Evolutionary conservation across 106 monocot species (phyloP).

Genomic region (Gastrodia elata): DNA sequence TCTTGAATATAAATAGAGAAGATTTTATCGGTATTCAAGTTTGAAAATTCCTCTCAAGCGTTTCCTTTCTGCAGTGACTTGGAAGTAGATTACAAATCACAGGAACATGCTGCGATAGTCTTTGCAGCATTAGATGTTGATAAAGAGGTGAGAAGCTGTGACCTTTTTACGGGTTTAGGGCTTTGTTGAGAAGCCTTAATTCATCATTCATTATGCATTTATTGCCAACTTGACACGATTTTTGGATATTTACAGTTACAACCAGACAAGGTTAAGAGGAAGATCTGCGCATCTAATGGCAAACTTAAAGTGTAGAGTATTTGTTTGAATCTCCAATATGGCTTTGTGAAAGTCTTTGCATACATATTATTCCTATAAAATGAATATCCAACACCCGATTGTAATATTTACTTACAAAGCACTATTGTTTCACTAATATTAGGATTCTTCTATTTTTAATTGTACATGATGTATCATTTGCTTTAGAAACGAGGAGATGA

Average conservation of each 20-base stretch:
- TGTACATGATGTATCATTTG: too few relatives aligned
- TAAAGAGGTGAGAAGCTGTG: constrained; percentile 54
- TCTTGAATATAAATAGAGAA: too few relatives aligned
- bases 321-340: constrained; percentile 1
- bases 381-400: too few relatives aligned
- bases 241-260: constrained; percentile 54
- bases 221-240: not conserved
- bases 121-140: constrained; percentile 71
- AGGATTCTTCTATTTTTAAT: too few relatives aligned
- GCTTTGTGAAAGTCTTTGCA: too few relatives aligned
- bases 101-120: constrained; percentile 65
- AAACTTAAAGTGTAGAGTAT: constrained; percentile 72
- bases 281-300: constrained; percentile 54
- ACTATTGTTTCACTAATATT: too few relatives aligned
- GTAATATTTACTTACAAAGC: too few relatives aligned
- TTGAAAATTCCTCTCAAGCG: too few relatives aligned
- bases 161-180: not conserved
- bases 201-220: not conserved
- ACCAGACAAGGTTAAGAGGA: constrained; percentile 87
- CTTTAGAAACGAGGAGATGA: too few relatives aligned
- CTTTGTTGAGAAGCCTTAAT: not conserved
- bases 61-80: constrained; percentile 43
- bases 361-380: too few relatives aligned
- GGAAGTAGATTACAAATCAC: constrained; percentile 82
- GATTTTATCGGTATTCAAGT: too few relatives aligned